These are phyloP conservation scores for Candida chilensis DNA, from an alignment of 805 yeast species.

Conservation along the genomic window DNA sequence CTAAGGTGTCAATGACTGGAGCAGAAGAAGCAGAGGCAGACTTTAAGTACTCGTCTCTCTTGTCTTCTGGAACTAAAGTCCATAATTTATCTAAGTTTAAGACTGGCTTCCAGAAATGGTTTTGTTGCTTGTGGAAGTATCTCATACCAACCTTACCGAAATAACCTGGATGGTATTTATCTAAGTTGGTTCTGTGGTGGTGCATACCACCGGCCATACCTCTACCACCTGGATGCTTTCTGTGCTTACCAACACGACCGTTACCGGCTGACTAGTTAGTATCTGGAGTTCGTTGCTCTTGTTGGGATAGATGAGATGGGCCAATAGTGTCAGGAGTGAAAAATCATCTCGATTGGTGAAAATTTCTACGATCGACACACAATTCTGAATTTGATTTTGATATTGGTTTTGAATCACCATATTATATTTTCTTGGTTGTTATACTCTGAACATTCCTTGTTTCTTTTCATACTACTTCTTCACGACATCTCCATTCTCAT, in stretches of 20 bases:
- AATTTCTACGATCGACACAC: too few species aligned
- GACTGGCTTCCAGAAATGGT: slow-evolving; percentile 96
- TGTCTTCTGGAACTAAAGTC: slow-evolving; percentile 90
- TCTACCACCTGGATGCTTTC: slow-evolving; percentile 99
- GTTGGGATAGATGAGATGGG: too few species aligned
- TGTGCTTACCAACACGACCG: slow-evolving; percentile 99
- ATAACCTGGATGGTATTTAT: slow-evolving; percentile 99
- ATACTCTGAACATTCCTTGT: neutral
- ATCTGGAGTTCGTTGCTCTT: slow-evolving; percentile 1
- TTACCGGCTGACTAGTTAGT: slow-evolving; percentile 76
- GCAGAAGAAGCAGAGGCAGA: slow-evolving; percentile 83
- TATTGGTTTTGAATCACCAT: too few species aligned
- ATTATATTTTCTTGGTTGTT: too few species aligned
- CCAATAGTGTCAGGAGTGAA: too few species aligned
- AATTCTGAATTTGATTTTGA: too few species aligned
- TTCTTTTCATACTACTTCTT: neutral
- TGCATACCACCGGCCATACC: slow-evolving; percentile 99
- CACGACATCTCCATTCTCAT: neutral
- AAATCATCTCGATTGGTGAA: too few species aligned
- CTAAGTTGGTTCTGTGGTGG: slow-evolving; percentile 99
- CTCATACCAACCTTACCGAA: slow-evolving; percentile 99
- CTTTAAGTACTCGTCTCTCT: slow-evolving; percentile 89
- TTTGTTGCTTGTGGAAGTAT: slow-evolving; percentile 93
- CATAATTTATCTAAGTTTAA: slow-evolving; percentile 98
- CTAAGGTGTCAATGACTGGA: slow-evolving; percentile 98